Evolutionary conservation across 441 rosid species (phyloP), one percentile per base, ranked within the genome.

Genomic region (Populus hybrid): DNA sequence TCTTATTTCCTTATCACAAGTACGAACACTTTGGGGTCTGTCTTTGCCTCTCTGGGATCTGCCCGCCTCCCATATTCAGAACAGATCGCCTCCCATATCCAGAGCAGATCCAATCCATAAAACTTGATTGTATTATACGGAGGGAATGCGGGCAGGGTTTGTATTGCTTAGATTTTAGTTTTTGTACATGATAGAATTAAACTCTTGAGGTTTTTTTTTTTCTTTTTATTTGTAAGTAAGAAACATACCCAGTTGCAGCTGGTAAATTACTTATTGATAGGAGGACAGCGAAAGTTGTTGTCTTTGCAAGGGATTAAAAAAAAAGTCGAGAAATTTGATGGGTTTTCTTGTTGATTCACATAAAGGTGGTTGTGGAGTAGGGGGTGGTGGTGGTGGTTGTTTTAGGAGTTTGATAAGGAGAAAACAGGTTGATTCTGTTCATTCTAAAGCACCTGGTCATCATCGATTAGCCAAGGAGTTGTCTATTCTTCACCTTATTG

Each of bases 391-490:
- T 68, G 83, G 86, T 68, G 85, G 89, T 79, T 87, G 87, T 53
- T 69, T 88, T 32, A 88, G 88, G 87, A 80, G 90, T 76, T 80
- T 95, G 82, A 87, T 91, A 18, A 84, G 98, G 87, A 91, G 99
- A 84, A 95, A 95, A 74, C 97, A 91, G 86, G 98, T 93, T 73
- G 94, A 93, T 84, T 93, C 98, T 83, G 89, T 78, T 11, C 85
- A 87, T 85, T 50, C 61, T 6, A 71, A 75, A 66, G 57, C 82
- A 61, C 26, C 40, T 9, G 82, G 81, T 23, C 88, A 77, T 73
- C 86, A 83, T 66, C 95, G 89, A 73, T 87, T 95, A 82, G 97
- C 98, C 69, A 95, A 91, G 87, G 90, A 87, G 75, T 80, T 95
- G 71, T 87, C 94, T 35, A 80, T 95, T 83, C 88, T 87, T 80